Conservation (phyloP, 1,284 basidiomycete species). For the Volvariella volvacea region DNA sequence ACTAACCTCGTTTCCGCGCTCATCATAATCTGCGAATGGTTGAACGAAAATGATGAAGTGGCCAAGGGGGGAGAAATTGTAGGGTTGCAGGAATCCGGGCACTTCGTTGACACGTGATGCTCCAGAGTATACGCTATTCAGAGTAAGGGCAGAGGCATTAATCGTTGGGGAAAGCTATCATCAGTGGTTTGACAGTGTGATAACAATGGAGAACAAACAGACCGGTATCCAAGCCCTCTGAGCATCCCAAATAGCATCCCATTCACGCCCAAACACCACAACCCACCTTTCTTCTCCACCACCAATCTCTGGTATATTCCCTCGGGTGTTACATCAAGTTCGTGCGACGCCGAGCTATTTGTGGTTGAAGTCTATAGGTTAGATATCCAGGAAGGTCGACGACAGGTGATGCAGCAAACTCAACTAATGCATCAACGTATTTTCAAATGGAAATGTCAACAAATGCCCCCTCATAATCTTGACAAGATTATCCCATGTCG, state of each 20-base stretch:
- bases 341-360: constrained; percentile 24
- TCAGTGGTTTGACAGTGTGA: no score
- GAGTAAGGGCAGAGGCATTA: no score
- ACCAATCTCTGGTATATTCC: constrained; percentile 24
- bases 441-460: constrained; percentile 28
- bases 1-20: not conserved
- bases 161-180: no score
- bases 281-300: constrained; percentile 18
- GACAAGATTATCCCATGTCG: constrained; percentile 21
- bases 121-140: constrained; percentile 1
- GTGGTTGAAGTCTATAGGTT: not conserved
- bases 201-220: not conserved
- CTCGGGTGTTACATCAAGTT: constrained; percentile 24
- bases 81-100: constrained; percentile 5
- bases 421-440: constrained; percentile 33
- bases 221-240: constrained; percentile 30
- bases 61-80: no score
- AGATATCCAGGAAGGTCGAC: not conserved
- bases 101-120: constrained; percentile 3
- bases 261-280: constrained; percentile 32
- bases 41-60: constrained; percentile 34
- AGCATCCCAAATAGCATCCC: constrained; percentile 27
- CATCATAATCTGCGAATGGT: constrained; percentile 15
- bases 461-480: constrained; percentile 21
- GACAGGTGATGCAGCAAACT: no score